phyloP scores from a whole-genome alignment of 768 basidiomycete species.

The Psilocybe cyanescens region DNA sequence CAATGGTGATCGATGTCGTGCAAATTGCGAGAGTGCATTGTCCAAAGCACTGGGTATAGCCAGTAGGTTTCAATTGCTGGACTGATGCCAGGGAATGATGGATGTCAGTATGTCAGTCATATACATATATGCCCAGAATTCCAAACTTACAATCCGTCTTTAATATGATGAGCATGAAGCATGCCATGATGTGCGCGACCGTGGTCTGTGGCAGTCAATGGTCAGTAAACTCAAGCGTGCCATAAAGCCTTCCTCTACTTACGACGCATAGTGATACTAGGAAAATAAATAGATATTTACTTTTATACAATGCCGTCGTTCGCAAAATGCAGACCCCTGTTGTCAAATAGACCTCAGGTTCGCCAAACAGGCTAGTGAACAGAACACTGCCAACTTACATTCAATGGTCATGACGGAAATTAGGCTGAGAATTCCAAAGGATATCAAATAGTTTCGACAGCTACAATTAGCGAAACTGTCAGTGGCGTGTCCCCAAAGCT shows the following conservation, averaged over 20 bases:
- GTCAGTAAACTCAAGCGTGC: background rate
- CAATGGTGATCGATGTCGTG: background rate
- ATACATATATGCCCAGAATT: background rate
- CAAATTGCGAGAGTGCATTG: slow-evolving; percentile 2
- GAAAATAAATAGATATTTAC: slow-evolving; percentile 2
- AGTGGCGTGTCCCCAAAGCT: background rate
- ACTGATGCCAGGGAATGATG: background rate
- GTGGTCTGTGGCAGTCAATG: background rate
- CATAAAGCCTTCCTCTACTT: background rate
- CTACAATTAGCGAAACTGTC: background rate
- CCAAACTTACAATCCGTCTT: slow-evolving; percentile 1
- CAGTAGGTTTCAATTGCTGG: background rate
- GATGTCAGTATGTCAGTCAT: background rate
- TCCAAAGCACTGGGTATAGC: slow-evolving; percentile 1
- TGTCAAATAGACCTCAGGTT: background rate
- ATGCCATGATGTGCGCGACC: slow-evolving; percentile 3
- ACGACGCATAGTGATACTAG: slow-evolving; percentile 7
- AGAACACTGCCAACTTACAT: background rate
- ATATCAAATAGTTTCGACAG: slow-evolving; percentile 1
- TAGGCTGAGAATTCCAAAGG: background rate
- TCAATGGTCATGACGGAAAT: slow-evolving; percentile 4
- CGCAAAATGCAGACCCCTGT: slow-evolving; percentile 16
- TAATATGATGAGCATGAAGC: slow-evolving; percentile 6
- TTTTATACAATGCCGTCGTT: slow-evolving; percentile 16
- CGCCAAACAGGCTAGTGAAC: background rate